phyloP scores from a whole-genome alignment of 192 early-diverging fungal species.

The Podila epigama region DNA sequence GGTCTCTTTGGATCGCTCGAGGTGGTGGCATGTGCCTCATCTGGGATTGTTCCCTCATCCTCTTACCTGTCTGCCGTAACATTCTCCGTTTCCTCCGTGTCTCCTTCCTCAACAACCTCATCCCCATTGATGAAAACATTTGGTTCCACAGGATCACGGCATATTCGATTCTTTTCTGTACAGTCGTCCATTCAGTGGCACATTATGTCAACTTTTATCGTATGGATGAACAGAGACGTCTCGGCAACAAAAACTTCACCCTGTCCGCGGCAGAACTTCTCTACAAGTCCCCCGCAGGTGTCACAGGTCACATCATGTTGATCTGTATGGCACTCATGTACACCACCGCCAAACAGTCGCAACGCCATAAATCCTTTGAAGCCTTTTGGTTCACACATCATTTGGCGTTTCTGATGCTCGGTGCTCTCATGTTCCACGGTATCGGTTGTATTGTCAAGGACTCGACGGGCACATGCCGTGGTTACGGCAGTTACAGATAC shows the following conservation, averaged over 20 bases:
- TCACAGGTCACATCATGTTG: constrained; percentile 75
- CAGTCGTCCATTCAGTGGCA: constrained; percentile 62
- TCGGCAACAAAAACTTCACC: constrained; percentile 5
- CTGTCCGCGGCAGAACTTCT: constrained; percentile 22
- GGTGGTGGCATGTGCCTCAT: constrained; percentile 65
- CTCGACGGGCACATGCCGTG: constrained; percentile 29
- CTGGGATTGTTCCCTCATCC: constrained; percentile 60
- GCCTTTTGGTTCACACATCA: constrained; percentile 85
- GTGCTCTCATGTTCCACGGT: constrained; percentile 73
- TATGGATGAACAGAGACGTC: constrained; percentile 21
- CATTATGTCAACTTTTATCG: constrained; percentile 66
- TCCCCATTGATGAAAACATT: constrained; percentile 81
- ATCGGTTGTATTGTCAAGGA: constrained; percentile 60
- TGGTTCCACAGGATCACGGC: constrained; percentile 78
- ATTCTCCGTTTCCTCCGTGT: constrained; percentile 60
- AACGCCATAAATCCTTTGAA: constrained; percentile 73
- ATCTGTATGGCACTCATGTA: constrained; percentile 70
- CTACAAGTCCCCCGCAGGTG: constrained; percentile 56
- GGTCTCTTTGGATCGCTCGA: constrained; percentile 62
- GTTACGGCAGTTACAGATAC: constrained; percentile 58
- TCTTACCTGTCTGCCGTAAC: constrained; percentile 72
- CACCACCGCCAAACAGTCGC: constrained; percentile 62
- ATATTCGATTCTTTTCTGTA: constrained; percentile 69
- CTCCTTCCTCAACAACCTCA: constrained; percentile 62
- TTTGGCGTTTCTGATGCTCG: constrained; percentile 68